These are phyloP conservation scores for Pythium utonaiense DNA, from an alignment of 352 stramenopile species.

Conservation along the genomic window DNA sequence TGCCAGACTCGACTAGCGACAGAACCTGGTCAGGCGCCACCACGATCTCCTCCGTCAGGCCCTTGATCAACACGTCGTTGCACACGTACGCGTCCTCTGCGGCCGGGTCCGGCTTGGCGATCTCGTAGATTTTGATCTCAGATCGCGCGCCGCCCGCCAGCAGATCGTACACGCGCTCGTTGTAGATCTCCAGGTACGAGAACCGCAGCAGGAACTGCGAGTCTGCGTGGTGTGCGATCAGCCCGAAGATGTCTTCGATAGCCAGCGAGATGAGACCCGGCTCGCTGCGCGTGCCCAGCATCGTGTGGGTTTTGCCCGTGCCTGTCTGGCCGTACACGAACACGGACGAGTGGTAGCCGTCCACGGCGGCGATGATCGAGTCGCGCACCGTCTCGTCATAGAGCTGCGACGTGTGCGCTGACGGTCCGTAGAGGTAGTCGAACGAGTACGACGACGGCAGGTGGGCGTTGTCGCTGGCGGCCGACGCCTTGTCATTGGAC, in stretches of 20 bases:
- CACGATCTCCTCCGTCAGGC: constrained; percentile 79
- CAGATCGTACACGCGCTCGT: constrained; percentile 97
- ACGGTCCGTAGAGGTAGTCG: constrained; percentile 83
- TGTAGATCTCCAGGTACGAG: constrained; percentile 98
- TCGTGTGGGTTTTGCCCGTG: constrained; percentile 84
- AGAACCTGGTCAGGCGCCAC: constrained; percentile 77
- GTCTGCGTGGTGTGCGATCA: constrained; percentile 55
- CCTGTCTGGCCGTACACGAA: constrained; percentile 92
- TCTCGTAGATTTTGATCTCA: constrained; percentile 77
- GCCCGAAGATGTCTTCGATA: constrained; percentile 86
- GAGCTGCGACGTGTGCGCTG: constrained; percentile 61
- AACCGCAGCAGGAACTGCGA: constrained; percentile 78
- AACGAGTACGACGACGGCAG: constrained; percentile 81
- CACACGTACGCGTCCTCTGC: constrained; percentile 26
- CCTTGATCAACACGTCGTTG: constrained; percentile 86
- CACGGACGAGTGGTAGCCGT: constrained; percentile 84
- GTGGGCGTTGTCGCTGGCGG: constrained; percentile 17
- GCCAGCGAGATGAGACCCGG: constrained; percentile 83
- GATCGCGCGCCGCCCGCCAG: constrained; percentile 63
- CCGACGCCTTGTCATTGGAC: neutral
- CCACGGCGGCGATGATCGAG: constrained; percentile 61
- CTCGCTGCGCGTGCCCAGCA: constrained; percentile 53
- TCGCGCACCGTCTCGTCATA: constrained; percentile 85
- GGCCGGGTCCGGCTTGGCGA: constrained; percentile 39
- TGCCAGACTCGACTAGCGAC: constrained; percentile 79